These are phyloP conservation scores for Diaporthe australafricana DNA, from an alignment of 2,329 filamentous ascomycete species.

Conservation along the genomic window DNA sequence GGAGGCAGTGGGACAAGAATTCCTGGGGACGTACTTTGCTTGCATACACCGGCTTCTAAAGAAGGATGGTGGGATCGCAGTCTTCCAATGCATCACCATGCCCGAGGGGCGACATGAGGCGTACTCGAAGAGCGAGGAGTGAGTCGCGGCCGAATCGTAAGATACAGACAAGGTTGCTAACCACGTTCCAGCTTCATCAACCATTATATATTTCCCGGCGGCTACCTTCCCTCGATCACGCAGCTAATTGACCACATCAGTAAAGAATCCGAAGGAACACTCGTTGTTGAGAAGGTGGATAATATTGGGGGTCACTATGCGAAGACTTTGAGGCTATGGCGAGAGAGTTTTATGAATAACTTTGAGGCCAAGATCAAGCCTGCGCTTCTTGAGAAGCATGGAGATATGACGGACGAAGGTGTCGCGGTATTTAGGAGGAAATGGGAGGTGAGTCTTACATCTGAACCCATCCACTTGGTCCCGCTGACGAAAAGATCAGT, in stretches of 20 bases:
- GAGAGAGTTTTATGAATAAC: slow-evolving; percentile 71
- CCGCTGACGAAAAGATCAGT: slow-evolving; percentile 53
- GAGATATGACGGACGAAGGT: slow-evolving; percentile 68
- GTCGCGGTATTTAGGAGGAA: slow-evolving; percentile 76
- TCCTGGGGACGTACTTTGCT: slow-evolving; percentile 74
- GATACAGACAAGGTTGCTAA: slow-evolving; percentile 27
- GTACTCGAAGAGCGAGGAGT: slow-evolving; percentile 75
- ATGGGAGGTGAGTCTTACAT: slow-evolving; percentile 68
- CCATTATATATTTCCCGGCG: slow-evolving; percentile 84
- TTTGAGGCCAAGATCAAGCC: slow-evolving; percentile 72
- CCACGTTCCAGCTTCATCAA: slow-evolving; percentile 70
- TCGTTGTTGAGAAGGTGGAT: slow-evolving; percentile 75
- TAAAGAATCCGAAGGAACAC: slow-evolving; percentile 67
- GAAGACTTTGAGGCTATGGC: slow-evolving; percentile 76
- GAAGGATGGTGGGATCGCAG: slow-evolving; percentile 72
- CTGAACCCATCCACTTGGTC: neutral
- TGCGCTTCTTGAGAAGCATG: slow-evolving; percentile 69
- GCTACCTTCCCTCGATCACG: slow-evolving; percentile 71
- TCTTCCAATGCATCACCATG: slow-evolving; percentile 84
- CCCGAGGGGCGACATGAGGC: slow-evolving; percentile 75
- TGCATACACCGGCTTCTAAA: slow-evolving; percentile 74
- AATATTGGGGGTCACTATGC: slow-evolving; percentile 82
- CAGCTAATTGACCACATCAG: slow-evolving; percentile 70
- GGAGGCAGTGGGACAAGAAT: slow-evolving; percentile 78
- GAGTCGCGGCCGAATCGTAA: slow-evolving; percentile 41